Conservation (phyloP, 306 rosid species). For the Ormosia semicastrata region DNA sequence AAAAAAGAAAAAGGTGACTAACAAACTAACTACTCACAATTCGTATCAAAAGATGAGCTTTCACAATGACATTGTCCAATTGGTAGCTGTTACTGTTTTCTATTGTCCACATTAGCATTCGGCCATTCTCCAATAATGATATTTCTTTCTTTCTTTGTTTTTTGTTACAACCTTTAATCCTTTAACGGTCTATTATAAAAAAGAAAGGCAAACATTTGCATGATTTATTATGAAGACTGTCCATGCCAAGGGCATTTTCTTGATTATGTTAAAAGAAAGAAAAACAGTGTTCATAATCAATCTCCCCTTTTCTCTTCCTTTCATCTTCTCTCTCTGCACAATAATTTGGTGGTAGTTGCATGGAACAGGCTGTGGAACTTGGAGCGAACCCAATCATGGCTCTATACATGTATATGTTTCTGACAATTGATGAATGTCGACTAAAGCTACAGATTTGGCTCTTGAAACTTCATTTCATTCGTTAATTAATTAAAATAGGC, state of each 20-base stretch:
- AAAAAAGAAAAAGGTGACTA: too few relatives aligned
- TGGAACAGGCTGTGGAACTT: not conserved
- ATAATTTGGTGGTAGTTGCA: slow-evolving; percentile 33
- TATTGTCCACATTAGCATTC: not conserved
- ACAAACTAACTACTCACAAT: too few relatives aligned
- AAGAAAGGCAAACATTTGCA: not conserved
- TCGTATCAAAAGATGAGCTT: not conserved
- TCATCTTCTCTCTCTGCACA: slow-evolving; percentile 4
- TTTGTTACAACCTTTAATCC: slow-evolving; percentile 4
- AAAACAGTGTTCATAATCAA: slow-evolving; percentile 5
- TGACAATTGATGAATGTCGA: not conserved
- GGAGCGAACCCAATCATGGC: slow-evolving; percentile 22
- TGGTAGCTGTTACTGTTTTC: not conserved
- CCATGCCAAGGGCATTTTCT: slow-evolving; percentile 7
- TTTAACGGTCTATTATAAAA: not conserved
- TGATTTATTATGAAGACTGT: slow-evolving; percentile 2
- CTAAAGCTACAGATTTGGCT: not conserved
- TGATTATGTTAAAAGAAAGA: slow-evolving; percentile 26
- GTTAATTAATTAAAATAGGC: too few relatives aligned
- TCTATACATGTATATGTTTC: not conserved
- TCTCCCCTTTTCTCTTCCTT: not conserved
- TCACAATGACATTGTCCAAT: not conserved
- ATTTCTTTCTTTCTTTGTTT: not conserved
- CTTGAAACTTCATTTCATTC: not conserved
- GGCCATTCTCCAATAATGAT: not conserved